Conservation (phyloP, 2,329 filamentous ascomycete species). For the Colletotrichum somersetense region DNA sequence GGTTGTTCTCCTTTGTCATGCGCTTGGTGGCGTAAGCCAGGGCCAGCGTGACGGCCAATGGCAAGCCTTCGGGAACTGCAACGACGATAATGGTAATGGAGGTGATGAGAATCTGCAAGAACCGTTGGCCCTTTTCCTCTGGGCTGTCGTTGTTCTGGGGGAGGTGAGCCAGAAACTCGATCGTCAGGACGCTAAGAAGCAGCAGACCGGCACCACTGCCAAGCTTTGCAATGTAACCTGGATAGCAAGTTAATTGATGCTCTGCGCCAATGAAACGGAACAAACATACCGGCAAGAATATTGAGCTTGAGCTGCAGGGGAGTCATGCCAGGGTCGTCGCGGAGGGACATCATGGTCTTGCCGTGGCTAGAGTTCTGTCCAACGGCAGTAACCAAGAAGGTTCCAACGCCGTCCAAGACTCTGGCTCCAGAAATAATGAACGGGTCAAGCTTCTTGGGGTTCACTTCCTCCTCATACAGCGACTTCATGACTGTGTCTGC, state of each 20-base stretch:
- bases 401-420: slow-evolving; percentile 62
- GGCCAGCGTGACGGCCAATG: slow-evolving; percentile 71
- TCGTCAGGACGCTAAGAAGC: slow-evolving; percentile 42
- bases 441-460: slow-evolving; percentile 72
- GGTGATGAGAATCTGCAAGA: slow-evolving; percentile 57
- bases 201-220: slow-evolving; percentile 43
- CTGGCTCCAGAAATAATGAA: slow-evolving; percentile 88
- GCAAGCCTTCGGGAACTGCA: slow-evolving; percentile 71
- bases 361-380: slow-evolving; percentile 43
- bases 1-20: slow-evolving; percentile 73
- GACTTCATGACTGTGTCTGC: slow-evolving; percentile 69
- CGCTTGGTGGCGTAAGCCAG: slow-evolving; percentile 73
- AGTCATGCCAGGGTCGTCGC: slow-evolving; percentile 43
- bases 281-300: slow-evolving; percentile 42
- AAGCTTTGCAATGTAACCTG: slow-evolving; percentile 45
- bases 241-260: not conserved
- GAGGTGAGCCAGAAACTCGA: slow-evolving; percentile 52
- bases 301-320: slow-evolving; percentile 45
- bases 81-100: slow-evolving; percentile 69
- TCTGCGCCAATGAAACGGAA: too few species aligned
- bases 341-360: slow-evolving; percentile 45
- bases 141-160: slow-evolving; percentile 48
- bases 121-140: slow-evolving; percentile 64
- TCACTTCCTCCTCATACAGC: slow-evolving; percentile 61
- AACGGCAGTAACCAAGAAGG: slow-evolving; percentile 44